These are phyloP conservation scores for Aspergillus jensenii DNA, from an alignment of 2,329 filamentous ascomycete species.

Conservation along the genomic window DNA sequence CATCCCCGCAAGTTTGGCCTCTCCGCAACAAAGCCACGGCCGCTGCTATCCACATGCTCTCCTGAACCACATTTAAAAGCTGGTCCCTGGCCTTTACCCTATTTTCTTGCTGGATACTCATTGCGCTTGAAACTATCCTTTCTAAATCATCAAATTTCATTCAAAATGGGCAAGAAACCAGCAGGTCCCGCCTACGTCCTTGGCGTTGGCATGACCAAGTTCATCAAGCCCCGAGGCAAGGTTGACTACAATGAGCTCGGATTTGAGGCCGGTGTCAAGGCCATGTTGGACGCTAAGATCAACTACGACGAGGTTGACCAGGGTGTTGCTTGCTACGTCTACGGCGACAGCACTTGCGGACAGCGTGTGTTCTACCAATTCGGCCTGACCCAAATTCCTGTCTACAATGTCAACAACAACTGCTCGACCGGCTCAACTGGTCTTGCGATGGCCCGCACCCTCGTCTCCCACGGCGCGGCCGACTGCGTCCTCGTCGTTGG, in stretches of 20 bases:
- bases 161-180: conserved; percentile 53
- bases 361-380: conserved; percentile 99
- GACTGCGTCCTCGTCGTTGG: conserved; percentile 90
- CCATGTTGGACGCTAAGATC: conserved; percentile 73
- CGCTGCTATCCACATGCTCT: conserved; percentile 5
- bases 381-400: conserved; percentile 92
- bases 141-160: conserved; percentile 20
- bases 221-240: conserved; percentile 93
- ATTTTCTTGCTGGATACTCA: neutral
- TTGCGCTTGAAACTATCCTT: neutral
- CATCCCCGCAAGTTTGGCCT: conserved; percentile 25
- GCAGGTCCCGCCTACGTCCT: conserved; percentile 74
- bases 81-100: neutral
- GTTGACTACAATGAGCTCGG: conserved; percentile 94
- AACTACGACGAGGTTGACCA: conserved; percentile 96
- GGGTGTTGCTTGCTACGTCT: conserved; percentile 96
- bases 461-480: conserved; percentile 76
- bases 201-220: conserved; percentile 98
- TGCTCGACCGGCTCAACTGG: conserved; percentile 95
- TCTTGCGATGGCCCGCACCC: conserved; percentile 75
- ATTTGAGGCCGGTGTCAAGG: conserved; percentile 88
- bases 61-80: conserved; percentile 3
- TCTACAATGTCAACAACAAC: conserved; percentile 99
- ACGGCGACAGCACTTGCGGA: conserved; percentile 90
- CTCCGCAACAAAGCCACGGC: conserved; percentile 8